Evolutionary conservation across 1,139 yeast genomes (phyloP).

Genomic region (Geotrichum bryndzae): DNA sequence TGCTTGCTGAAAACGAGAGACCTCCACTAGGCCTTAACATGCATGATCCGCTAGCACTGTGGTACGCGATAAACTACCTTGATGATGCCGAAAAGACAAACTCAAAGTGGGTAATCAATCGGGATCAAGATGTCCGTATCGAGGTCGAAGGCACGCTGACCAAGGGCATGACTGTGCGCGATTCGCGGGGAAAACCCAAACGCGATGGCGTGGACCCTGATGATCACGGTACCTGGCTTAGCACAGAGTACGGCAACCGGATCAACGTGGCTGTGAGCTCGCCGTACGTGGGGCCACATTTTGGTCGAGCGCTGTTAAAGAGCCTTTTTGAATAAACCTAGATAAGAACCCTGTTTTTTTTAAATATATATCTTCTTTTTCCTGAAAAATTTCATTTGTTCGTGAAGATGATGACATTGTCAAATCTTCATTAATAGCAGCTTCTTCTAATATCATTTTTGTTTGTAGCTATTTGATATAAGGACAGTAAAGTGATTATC

Average conservation of each 20-base stretch:
- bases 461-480: too few relatives aligned
- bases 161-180: constrained; percentile 36
- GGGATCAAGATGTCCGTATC: constrained; percentile 36
- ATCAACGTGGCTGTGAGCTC: constrained; percentile 28
- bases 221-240: constrained; percentile 32
- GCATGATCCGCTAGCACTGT: constrained; percentile 41
- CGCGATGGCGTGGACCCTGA: constrained; percentile 19
- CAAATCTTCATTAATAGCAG: too few relatives aligned
- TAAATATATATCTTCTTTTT: too few relatives aligned
- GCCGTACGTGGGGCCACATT: constrained; percentile 12
- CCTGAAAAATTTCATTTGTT: too few relatives aligned
- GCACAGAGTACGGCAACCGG: constrained; percentile 28
- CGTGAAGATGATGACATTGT: too few relatives aligned
- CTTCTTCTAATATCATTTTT: too few relatives aligned
- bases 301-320: too few relatives aligned
- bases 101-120: constrained; percentile 29
- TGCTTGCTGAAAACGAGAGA: constrained; percentile 20
- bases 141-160: constrained; percentile 38
- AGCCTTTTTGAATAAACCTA: too few relatives aligned
- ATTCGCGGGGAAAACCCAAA: constrained; percentile 34
- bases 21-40: constrained; percentile 25
- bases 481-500: too few relatives aligned
- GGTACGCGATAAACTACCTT: constrained; percentile 27
- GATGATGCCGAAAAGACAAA: not conserved
- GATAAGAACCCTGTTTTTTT: too few relatives aligned